Evolutionary conservation across 106 monocot species (phyloP).

Genomic region (Apostasia ramifera): DNA sequence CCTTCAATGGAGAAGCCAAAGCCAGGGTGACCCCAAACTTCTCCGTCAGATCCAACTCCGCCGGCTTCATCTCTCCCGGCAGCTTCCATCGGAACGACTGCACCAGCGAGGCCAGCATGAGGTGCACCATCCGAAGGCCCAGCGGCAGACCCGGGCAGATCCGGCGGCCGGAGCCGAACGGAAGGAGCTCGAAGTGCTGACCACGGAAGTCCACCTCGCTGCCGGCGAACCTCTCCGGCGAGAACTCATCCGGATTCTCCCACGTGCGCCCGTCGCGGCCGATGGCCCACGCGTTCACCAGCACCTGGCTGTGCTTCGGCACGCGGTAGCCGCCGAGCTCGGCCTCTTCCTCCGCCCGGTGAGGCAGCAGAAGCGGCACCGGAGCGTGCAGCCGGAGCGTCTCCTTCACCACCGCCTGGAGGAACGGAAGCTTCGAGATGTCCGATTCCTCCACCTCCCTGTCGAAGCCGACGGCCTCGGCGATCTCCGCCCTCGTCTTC

Average conservation of each 20-base stretch:
- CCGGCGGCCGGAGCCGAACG: constrained; percentile 16
- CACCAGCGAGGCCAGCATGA: constrained; percentile 11
- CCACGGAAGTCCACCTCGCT: constrained; percentile 4
- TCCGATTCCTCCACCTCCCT: constrained; percentile 32
- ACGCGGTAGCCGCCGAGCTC: constrained; percentile 4
- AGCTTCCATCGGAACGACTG: constrained; percentile 14
- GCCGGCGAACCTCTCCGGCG: constrained; percentile 10
- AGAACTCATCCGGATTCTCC: constrained; percentile 1
- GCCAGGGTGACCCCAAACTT: constrained; percentile 6
- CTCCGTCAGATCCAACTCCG: constrained; percentile 7
- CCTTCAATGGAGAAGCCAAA: constrained; percentile 8
- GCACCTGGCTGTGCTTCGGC: not conserved
- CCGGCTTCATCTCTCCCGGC: constrained; percentile 4
- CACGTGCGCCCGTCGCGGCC: not conserved
- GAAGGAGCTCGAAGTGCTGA: constrained; percentile 4
- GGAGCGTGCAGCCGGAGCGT: constrained; percentile 47
- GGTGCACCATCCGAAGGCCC: constrained; percentile 14
- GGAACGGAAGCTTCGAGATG: constrained; percentile 27
- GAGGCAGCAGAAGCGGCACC: constrained; percentile 39
- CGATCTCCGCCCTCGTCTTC: constrained; percentile 23
- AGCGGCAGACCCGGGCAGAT: constrained; percentile 10
- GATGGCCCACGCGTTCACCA: constrained; percentile 17
- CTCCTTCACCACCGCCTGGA: constrained; percentile 53
- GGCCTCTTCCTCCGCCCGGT: constrained; percentile 6
- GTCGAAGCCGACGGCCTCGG: constrained; percentile 9